These are phyloP conservation scores for Botryotinia globosa DNA, from an alignment of 2,329 filamentous ascomycete genomes.

Conservation along the genomic window DNA sequence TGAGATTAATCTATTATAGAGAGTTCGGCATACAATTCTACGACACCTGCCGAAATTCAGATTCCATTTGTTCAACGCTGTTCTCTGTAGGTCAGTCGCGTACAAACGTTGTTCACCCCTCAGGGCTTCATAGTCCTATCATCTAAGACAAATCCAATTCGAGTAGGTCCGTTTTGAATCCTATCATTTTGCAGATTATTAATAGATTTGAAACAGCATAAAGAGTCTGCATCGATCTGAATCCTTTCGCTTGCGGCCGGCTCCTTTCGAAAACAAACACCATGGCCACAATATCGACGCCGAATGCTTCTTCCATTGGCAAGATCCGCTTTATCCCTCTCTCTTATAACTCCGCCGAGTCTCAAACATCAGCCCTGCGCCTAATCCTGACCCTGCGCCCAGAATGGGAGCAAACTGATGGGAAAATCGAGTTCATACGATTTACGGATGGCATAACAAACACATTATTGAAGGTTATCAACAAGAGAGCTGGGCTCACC, in stretches of 20 bases:
- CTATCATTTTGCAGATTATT: slow-evolving; percentile 12
- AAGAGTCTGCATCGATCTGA: not conserved
- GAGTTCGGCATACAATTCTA: not conserved
- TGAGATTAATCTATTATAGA: not conserved
- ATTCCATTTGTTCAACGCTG: not conserved
- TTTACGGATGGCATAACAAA: slow-evolving; percentile 99
- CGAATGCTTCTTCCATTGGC: slow-evolving; percentile 20
- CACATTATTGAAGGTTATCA: slow-evolving; percentile 78
- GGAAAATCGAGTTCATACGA: slow-evolving; percentile 77
- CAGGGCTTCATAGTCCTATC: not conserved
- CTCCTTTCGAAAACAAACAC: slow-evolving; percentile 17
- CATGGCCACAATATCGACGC: slow-evolving; percentile 20
- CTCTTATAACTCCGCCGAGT: slow-evolving; percentile 73
- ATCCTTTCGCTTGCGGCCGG: slow-evolving; percentile 12
- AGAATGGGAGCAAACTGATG: slow-evolving; percentile 73
- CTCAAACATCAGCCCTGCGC: slow-evolving; percentile 72
- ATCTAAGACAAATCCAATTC: not conserved
- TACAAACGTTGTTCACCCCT: not conserved
- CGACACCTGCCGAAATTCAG: not conserved
- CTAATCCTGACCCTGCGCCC: slow-evolving; percentile 78
- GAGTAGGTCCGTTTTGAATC: not conserved
- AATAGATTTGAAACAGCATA: slow-evolving; percentile 12
- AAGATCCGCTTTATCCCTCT: slow-evolving; percentile 66
- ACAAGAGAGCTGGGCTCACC: slow-evolving; percentile 65
- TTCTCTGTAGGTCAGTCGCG: not conserved